Base-by-base conservation (phyloP, 345 rosid genomes). In the Mangifera indica region DNA sequence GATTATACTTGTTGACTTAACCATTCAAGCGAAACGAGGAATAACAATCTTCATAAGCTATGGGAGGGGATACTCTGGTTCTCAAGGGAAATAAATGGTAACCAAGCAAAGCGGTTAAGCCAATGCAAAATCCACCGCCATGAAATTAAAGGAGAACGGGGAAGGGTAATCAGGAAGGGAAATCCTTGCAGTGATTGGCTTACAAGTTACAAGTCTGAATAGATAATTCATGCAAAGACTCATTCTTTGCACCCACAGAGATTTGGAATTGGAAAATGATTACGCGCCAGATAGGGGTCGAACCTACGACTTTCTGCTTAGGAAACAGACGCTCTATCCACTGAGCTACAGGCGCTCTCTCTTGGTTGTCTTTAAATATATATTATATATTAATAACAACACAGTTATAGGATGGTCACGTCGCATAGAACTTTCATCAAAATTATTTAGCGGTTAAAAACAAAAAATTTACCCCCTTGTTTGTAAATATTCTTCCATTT, bases 321-420 rank as follows among this genome's bases (percentile, higher is more conserved):
- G 93, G 97, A 95, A 91, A 92, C 97, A 92, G 94, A 87, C 94
- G 93, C 98, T 87, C 98, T 94, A 89, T 89, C 96, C 98, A 91
- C 97, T 88, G 91, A 92, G 93, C 97, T 87, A 92, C 93, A 85
- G 85, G 95, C 87, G 92, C 32, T n/a, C n/a, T n/a, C n/a, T n/a
- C n/a, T n/a, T n/a, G n/a, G n/a, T n/a, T n/a, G n/a, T n/a, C n/a
- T n/a, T n/a, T n/a, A n/a, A n/a, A n/a, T n/a, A n/a, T n/a, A n/a
- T n/a, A n/a, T n/a, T n/a, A n/a, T n/a, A n/a, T n/a, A n/a, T n/a
- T n/a, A n/a, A n/a, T n/a, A n/a, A n/a, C n/a, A n/a, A n/a, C n/a
- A n/a, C n/a, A n/a, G n/a, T n/a, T n/a, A n/a, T n/a, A n/a, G n/a
- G n/a, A n/a, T n/a, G n/a, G n/a, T n/a, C n/a, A n/a, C n/a, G n/a